Base-by-base conservation (phyloP, 2,329 filamentous ascomycete species). In the Trichoderma oligosporum region DNA sequence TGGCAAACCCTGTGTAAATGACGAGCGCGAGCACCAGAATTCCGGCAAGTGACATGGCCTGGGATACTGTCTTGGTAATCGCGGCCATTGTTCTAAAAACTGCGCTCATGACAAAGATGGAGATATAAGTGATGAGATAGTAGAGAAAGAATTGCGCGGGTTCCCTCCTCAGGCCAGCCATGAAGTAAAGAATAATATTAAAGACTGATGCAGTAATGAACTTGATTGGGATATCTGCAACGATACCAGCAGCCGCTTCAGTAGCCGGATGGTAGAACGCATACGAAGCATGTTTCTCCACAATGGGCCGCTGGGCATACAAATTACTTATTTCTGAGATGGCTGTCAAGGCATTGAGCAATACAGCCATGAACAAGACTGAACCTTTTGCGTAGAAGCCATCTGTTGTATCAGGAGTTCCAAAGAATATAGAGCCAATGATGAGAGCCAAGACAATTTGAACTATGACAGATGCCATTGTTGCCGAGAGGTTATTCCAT, bases 131-230 rank as follows among this genome's bases (percentile, higher is more conserved):
- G 62, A 91, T 79, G 16, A 94, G 73, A 61, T 88, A 80, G 74
- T 86, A 94, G 61, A 90, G 78, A 73, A 94, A 94, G 76, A 92
- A 94, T 1, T 82, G 75, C 1, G 79, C 82, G 0, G 88, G 76
- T 49, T 83, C 80, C 25, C 86, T 78, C 1, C 76, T 70, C 2
- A 84, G 70, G 1, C 75, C 76, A 1, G 78, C 68, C 64, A 85
- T 66, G 63, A 85, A 86, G 68, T 86, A 86, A 2, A 85, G 67
- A 12, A 81, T 73, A 3, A 83, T 57, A 62, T 85, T 82, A 72
- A 84, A 85, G 4, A 71, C 63, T 1, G 74, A 66, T 0, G 78
- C 74, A 0, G 75, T 75, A 4, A 74, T 57, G 55, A 85, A 80
- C 63, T 85, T 85, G 64, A 83, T 73, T 0, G 83, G 82, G 4